phyloP scores from a whole-genome alignment of 1,139 yeast species.

The Tardiomyces blankii region DNA sequence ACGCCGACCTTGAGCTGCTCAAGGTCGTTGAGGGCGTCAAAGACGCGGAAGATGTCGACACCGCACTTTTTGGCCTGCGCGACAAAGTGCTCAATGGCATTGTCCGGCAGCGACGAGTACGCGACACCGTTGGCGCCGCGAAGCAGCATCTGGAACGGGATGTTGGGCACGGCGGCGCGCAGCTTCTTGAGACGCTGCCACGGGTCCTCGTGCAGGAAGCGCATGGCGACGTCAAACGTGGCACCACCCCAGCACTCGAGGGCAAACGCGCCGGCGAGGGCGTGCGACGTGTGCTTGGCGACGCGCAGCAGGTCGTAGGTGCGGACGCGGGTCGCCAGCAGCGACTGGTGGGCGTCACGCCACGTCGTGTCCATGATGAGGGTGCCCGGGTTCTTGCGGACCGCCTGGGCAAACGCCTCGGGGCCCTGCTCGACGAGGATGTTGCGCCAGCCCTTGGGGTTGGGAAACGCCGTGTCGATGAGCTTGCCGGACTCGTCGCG shows the following conservation, averaged over 20 bases:
- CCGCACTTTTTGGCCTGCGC: slow-evolving; percentile 91
- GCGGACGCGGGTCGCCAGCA: slow-evolving; percentile 93
- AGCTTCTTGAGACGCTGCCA: slow-evolving; percentile 91
- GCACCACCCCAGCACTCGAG: slow-evolving; percentile 99
- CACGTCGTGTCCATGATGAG: slow-evolving; percentile 96
- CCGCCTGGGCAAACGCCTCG: slow-evolving; percentile 75
- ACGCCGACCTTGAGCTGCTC: slow-evolving; percentile 97
- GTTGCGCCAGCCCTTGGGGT: slow-evolving; percentile 85
- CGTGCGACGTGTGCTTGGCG: slow-evolving; percentile 91
- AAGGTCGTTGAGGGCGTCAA: slow-evolving; percentile 92
- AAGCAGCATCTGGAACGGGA: slow-evolving; percentile 97
- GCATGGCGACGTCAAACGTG: slow-evolving; percentile 96
- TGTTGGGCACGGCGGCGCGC: slow-evolving; percentile 88
- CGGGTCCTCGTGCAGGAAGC: slow-evolving; percentile 97
- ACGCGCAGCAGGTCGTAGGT: slow-evolving; percentile 83
- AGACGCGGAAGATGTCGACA: slow-evolving; percentile 94
- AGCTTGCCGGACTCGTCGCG: slow-evolving; percentile 48
- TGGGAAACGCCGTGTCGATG: slow-evolving; percentile 46
- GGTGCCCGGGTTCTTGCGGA: slow-evolving; percentile 76
- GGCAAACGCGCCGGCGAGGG: slow-evolving; percentile 83
- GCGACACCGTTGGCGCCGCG: slow-evolving; percentile 99
- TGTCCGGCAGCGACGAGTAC: slow-evolving; percentile 93
- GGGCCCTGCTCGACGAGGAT: slow-evolving; percentile 79
- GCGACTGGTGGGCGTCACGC: slow-evolving; percentile 99
- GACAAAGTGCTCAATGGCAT: slow-evolving; percentile 96